Evolutionary conservation across 2,329 filamentous ascomycete species (phyloP), one percentile per base, ranked within the genome.

Genomic region (Colletotrichum liaoningense): DNA sequence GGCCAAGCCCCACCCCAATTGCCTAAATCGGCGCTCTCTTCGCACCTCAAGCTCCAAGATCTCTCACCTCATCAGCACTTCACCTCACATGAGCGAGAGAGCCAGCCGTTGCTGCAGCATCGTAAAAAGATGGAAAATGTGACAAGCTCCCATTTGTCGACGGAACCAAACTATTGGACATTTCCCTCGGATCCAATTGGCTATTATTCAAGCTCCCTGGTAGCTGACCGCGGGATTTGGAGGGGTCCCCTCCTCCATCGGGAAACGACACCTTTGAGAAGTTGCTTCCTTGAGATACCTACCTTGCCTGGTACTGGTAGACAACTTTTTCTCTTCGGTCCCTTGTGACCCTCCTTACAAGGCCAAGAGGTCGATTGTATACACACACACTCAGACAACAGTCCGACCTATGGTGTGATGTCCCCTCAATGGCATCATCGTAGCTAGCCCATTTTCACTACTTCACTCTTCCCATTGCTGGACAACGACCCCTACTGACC

Each of bases 1-100:
- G 74, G 52, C 59, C 69, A 76, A 76, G 77, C 77, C 78, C 79
- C 80, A 79, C 76, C 79, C 75, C 66, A 22, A 60, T 71, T 77
- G 74, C 79, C 78, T 75, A 76, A 79, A 75, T 73, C 74, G 76
- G 76, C 67, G 33, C 56, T 57, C 56, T 56, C 57, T 38, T 64
- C 46, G 46, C 46, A 46, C 46, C 33, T 35, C 11, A 5, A 6
- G 14, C 14, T 42, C 38, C 38, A 42, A 42, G 38, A 42, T 14
- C 38, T 42, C 38, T 42, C 38, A 42, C 14, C 33, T 52, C 28
- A 16, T 49, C 33, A 35, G 33, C 33, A n/a, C 30, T 1, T 26
- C 7, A 67, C 30, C 38, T 52, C 28, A 9, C 62, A 30, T 33
- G 35, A 58, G 28, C 54, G 54, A 52, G 46, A 26, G 55, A 19